phyloP scores from a whole-genome alignment of 1,139 yeast species.

The Geotrichum phurueaensis region DNA sequence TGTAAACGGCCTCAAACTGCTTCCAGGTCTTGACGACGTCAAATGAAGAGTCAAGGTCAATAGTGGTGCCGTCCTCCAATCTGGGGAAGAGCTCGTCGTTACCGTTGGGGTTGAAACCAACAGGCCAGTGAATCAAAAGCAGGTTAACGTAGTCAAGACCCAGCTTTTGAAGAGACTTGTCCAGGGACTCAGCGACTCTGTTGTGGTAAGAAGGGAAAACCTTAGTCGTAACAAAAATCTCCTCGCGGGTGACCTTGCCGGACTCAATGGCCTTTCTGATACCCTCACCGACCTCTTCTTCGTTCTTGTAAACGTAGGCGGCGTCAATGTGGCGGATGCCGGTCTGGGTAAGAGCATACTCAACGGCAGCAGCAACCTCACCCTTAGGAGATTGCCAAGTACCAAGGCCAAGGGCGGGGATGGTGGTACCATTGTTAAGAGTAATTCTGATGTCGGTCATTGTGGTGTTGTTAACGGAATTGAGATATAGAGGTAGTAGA shows the following conservation, averaged over 20 bases:
- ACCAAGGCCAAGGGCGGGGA: conserved; percentile 71
- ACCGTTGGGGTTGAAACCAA: conserved; percentile 44
- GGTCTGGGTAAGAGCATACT: conserved; percentile 50
- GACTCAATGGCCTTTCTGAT: conserved; percentile 49
- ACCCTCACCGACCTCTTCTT: conserved; percentile 56
- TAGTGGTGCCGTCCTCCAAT: conserved; percentile 41
- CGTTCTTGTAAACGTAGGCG: conserved; percentile 64
- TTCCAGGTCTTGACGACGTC: conserved; percentile 63
- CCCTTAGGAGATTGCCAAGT: conserved; percentile 66
- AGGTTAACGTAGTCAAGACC: conserved; percentile 78
- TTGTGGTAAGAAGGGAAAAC: conserved; percentile 66
- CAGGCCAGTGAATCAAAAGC: conserved; percentile 86
- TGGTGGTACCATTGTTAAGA: conserved; percentile 56
- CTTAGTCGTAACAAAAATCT: conserved; percentile 74
- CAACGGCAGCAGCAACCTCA: conserved; percentile 55
- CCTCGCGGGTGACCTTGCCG: conserved; percentile 62
- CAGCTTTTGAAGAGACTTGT: conserved; percentile 56
- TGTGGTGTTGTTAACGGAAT: background rate
- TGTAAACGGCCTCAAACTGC: conserved; percentile 52
- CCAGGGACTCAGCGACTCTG: conserved; percentile 53
- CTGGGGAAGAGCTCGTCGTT: conserved; percentile 40
- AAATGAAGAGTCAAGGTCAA: conserved; percentile 46
- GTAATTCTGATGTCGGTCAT: conserved; percentile 27
- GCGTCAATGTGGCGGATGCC: conserved; percentile 81
- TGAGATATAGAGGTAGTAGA: background rate